A percentile compares a stretch with the other conserved stretches of the same genome.
phyloP scores from a whole-genome alignment of 2,329 filamentous ascomycete genomes.

The Oidium heveae region DNA sequence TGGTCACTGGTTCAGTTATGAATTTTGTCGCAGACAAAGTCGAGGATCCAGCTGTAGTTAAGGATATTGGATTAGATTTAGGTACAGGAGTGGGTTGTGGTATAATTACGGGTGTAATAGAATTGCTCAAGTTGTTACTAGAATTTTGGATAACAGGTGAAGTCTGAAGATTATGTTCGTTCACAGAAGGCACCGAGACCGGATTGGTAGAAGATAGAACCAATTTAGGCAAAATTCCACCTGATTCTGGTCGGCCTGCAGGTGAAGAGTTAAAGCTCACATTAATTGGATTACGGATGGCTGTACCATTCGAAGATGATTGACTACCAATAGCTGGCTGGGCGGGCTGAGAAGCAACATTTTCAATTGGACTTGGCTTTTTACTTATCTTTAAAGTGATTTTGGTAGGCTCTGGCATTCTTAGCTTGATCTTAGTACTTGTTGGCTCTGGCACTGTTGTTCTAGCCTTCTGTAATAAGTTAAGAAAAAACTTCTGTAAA shows the following conservation, averaged over 20 bases:
- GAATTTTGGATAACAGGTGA: no score
- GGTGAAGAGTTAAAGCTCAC: neutral
- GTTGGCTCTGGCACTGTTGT: conserved; percentile 44
- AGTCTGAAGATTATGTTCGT: no score
- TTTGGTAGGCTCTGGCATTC: conserved; percentile 30
- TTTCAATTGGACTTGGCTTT: conserved; percentile 27
- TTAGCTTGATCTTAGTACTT: conserved; percentile 59
- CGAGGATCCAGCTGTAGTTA: no score
- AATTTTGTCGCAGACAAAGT: no score
- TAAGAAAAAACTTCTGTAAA: conserved; percentile 48
- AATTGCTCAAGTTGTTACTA: no score
- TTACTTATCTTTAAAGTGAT: conserved; percentile 48
- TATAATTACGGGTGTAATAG: no score
- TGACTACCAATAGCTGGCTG: conserved; percentile 23
- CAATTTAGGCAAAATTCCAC: neutral
- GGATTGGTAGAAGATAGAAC: neutral
- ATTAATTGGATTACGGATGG: neutral
- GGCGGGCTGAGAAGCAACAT: conserved; percentile 23
- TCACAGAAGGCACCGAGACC: no score
- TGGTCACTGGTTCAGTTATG: no score
- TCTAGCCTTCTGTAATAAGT: conserved; percentile 46
- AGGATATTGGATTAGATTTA: no score
- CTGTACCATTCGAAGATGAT: neutral
- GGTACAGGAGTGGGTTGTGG: no score
- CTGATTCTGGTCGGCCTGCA: neutral